Conservation (phyloP, 371 early-diverging fungal genomes). For the Circinella umbellata region DNA sequence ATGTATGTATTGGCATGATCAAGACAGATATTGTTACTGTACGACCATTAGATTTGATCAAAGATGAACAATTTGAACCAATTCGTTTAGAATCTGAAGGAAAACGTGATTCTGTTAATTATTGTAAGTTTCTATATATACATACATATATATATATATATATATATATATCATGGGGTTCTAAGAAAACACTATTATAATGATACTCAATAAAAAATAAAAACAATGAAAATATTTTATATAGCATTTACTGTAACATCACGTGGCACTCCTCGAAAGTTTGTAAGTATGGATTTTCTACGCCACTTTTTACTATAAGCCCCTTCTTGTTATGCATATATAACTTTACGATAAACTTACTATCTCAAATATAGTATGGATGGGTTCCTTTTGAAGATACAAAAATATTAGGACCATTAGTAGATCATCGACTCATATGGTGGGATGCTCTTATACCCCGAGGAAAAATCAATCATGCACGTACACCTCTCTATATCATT, state of each 20-base stretch:
- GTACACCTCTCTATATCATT: slow-evolving; percentile 46
- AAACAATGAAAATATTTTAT: neutral
- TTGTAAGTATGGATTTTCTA: slow-evolving; percentile 23
- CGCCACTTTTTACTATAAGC: neutral
- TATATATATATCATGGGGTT: neutral
- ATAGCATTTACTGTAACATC: slow-evolving; percentile 39
- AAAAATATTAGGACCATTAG: slow-evolving; percentile 46
- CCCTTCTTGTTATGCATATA: neutral
- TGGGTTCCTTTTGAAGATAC: slow-evolving; percentile 56
- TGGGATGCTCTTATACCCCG: slow-evolving; percentile 55
- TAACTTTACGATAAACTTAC: neutral
- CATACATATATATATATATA: neutral
- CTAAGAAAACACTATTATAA: neutral
- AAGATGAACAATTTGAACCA: slow-evolving; percentile 43
- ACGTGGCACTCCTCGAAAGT: slow-evolving; percentile 28
- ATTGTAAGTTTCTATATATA: slow-evolving; percentile 37
- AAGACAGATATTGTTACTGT: slow-evolving; percentile 47
- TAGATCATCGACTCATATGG: slow-evolving; percentile 43
- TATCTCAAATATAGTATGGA: slow-evolving; percentile 33
- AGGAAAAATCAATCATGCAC: slow-evolving; percentile 31
- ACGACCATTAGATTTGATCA: slow-evolving; percentile 29
- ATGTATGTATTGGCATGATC: slow-evolving; percentile 51
- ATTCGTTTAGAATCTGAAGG: slow-evolving; percentile 41
- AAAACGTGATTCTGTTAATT: slow-evolving; percentile 32
- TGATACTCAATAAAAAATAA: neutral